Evolutionary conservation across 495 filamentous ascomycete species (phyloP), one percentile per base, ranked within the genome.

Genomic region (Glarea lozoyensis): DNA sequence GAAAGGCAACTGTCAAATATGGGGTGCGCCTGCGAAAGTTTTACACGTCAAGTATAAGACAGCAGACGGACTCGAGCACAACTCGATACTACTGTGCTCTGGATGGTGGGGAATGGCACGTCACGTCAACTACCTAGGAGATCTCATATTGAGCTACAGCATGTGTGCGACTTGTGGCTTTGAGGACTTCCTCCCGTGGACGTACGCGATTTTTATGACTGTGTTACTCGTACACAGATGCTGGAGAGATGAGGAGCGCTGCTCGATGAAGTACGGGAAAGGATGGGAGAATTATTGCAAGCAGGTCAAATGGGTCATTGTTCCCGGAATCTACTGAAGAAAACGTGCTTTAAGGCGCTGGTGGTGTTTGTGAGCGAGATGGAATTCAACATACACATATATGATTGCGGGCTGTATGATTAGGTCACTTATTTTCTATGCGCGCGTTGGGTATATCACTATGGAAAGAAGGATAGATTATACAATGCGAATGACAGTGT

Each of bases 71-170:
- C 41, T 50, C 33, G 49, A 46, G 10, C 68, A 67, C 40, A 49
- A 63, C 25, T 61, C 58, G 2, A 40, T 70, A 2, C 60, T 72
- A 23, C 50, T 70, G 23, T 66, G 58, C 37, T 68, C 64, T 21
- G 69, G 69, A 7, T 73, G 69, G 66, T 72, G 69, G 69, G 69
- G 67, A 23, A 41, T 62, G 11, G 60, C 59, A 7, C 62, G 69
- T 41, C 70, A 73, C 38, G 60, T 66, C 5, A 73, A 73, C 37
- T 73, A 72, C 30, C 45, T 66, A 7, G 70, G 65, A 7, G 69
- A 72, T 44, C 43, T 73, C 18, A 48, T 69, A 18, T 50, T 68
- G 25, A 58, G 61, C 4, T 71, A 60, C 41, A 53, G 61, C 10
- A 60, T 60, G 46, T 70, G 68, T 46, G 68, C 65, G 9, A 45